Evolutionary conservation across 2,329 filamentous ascomycete genomes (phyloP), one percentile per base, ranked within the genome.

Genomic region (Colletotrichum aenigma): DNA sequence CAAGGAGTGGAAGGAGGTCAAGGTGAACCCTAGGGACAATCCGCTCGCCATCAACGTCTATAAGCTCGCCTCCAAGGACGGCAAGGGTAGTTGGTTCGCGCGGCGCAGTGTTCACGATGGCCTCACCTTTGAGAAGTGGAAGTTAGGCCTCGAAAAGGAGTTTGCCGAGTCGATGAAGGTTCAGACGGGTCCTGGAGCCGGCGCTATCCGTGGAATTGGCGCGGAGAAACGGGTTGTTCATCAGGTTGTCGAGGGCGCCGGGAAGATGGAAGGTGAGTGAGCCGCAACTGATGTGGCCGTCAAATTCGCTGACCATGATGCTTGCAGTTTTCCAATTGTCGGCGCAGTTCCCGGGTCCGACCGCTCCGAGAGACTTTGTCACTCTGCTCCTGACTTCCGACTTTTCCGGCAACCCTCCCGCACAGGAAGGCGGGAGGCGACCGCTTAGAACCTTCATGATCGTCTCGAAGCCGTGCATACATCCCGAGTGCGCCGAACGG

Each of bases 81-180:
- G 95, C 48, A 93, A 93, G 78, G 96, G 96, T 3, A 89, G 94
- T 9, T 98, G 96, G 96, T 98, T 98, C 84, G 95, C 95, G 28
- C 88, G 96, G 71, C 89, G 94, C 65, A 98, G 95, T 82, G 88
- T 98, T 24, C 96, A 98, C 81, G 92, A 94, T 79, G 94, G 93
- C 1, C 83, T 97, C 24, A 88, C 92, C 0, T 98, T 97, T 83
- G 89, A 91, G 24, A 93, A 91, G 81, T 98, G 95, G 93, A 94
- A 93, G 86, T 88, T 88, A 66, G 95, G 94, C 4, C 89, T 98
- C 81, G 89, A 94, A 82, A 88, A 89, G 26, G 96, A 98, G 86
- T 97, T 98, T 82, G 88, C 90, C 1, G 94, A 96, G 84, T 95
- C 93, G 18, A 86, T 98, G 83, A 92, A 92, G 80, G 89, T 93